Evolutionary conservation across 2,329 filamentous ascomycete species (phyloP).

Genomic region (Metarhizium anisopliae): DNA sequence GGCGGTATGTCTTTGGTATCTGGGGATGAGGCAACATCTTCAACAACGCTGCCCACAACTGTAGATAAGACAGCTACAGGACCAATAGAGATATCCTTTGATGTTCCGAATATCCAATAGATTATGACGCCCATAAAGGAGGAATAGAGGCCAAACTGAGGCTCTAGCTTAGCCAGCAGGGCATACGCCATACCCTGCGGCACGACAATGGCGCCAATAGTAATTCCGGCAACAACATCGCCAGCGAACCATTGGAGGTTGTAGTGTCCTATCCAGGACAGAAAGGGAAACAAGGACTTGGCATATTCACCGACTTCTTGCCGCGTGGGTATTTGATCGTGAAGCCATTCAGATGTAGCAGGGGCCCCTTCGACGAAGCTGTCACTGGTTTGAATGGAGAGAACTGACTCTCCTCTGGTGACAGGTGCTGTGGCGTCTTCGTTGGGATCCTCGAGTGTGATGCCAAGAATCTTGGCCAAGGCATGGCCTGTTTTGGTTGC

Average conservation of each 20-base stretch:
- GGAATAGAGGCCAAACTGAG: conserved; percentile 73
- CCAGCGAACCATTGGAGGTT: conserved; percentile 83
- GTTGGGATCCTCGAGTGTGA: conserved; percentile 59
- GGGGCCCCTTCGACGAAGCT: conserved; percentile 80
- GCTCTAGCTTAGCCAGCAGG: conserved; percentile 66
- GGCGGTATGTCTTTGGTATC: conserved; percentile 45
- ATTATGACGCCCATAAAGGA: conserved; percentile 92
- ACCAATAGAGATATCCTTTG: conserved; percentile 96
- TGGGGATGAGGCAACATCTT: conserved; percentile 42
- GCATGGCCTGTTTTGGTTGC: conserved; percentile 56
- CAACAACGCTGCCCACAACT: conserved; percentile 73
- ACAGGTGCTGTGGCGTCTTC: conserved; percentile 46
- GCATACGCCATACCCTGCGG: conserved; percentile 97
- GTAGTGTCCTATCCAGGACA: conserved; percentile 82
- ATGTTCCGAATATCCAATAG: conserved; percentile 98
- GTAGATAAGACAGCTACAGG: conserved; percentile 95
- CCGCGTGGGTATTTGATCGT: conserved; percentile 50
- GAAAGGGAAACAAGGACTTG: conserved; percentile 73
- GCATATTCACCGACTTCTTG: conserved; percentile 51
- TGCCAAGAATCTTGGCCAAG: conserved; percentile 72
- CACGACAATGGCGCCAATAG: conserved; percentile 64
- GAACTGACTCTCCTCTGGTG: conserved; percentile 69
- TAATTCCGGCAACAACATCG: conserved; percentile 70
- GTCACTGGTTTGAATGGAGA: conserved; percentile 64
- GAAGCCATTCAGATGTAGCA: conserved; percentile 63